Evolutionary conservation across 495 filamentous ascomycete species (phyloP), one percentile per base, ranked within the genome.

Genomic region (Lepraria neglecta): DNA sequence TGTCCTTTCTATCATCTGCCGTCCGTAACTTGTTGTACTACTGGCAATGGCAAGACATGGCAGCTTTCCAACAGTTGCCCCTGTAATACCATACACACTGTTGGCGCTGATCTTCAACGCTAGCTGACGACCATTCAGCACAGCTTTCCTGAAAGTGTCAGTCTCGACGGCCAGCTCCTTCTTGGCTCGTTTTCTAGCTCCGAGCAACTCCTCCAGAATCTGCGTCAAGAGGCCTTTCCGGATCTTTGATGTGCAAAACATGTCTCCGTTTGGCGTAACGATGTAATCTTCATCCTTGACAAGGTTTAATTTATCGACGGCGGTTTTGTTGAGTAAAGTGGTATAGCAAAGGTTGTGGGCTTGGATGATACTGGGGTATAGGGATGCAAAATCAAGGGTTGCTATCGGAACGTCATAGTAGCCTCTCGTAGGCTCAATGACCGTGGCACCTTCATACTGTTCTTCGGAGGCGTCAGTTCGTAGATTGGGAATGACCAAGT

Each of bases 341-440:
- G 94, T 99, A 76, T 99, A 99, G 72, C 94, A 99, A 31, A 99
- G 82, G 64, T 99, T 99, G 73, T 99, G 94, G 0, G 94, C 94
- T 73, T 97, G 92, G 70, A 99, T 99, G 70, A 99, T 97, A 73
- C 91, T 96, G 12, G 94, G 94, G 69, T 99, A 99, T 63, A 99
- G 85, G 6, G 91, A 96, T 19, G 94, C 95, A 68, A 99, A 99
- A 89, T 99, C 94, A 10, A 99, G 87, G 0, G 94, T 99, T 6
- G 95, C 95, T 64, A 99, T 87, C 4, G 94, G 94, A 14, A 95
- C 89, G 64, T 88, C 82, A 67, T 99, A 97, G 74, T 92, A 97
- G 28, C 89, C 92, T 72, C 90, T 84, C 35, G 83, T 86, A 10
- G 94, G 94, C 66, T 97, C 95, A 69, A 99, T 99, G 71, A 99